Evolutionary conservation across 441 rosid species (phyloP).

Genomic region (Erysimum pusillum): DNA sequence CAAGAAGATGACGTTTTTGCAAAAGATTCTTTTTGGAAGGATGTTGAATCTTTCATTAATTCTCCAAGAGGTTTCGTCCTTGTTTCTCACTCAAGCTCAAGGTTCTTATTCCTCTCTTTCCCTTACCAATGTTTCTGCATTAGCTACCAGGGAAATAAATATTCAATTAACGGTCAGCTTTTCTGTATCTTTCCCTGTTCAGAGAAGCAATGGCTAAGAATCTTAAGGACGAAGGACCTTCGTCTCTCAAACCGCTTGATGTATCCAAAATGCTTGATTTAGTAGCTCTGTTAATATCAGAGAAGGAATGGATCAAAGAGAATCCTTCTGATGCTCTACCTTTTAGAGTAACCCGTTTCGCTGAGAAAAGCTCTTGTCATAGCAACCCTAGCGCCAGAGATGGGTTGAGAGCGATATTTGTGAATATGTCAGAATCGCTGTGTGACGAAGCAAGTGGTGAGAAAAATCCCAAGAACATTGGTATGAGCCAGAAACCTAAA

Average conservation of each 20-base stretch:
- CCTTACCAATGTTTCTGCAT: conserved; percentile 27
- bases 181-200: conserved; percentile 4
- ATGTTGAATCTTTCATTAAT: conserved; percentile 63
- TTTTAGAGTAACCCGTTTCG: conserved; percentile 54
- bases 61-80: conserved; percentile 60
- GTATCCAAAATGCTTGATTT: conserved; percentile 55
- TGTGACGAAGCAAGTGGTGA: conserved; percentile 41
- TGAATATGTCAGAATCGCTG: conserved; percentile 22
- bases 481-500: conserved; percentile 38
- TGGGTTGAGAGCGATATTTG: conserved; percentile 45
- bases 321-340: conserved; percentile 55
- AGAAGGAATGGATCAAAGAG: conserved; percentile 60
- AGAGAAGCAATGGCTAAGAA: conserved; percentile 70
- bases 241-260: conserved; percentile 50
- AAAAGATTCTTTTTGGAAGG: conserved; percentile 65
- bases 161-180: conserved; percentile 17
- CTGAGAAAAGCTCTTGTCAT: conserved; percentile 34
- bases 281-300: conserved; percentile 42
- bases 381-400: conserved; percentile 46
- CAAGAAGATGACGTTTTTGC: conserved; percentile 46
- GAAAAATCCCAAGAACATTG: conserved; percentile 43
- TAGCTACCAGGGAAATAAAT: neutral
- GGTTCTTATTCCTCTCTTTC: conserved; percentile 55
- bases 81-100: conserved; percentile 67
- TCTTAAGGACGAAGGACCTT: conserved; percentile 72